A percentile compares a stretch with the other conserved stretches of the same genome.
Evolutionary conservation across 129 eudicot genomes (phyloP).

Genomic region (Ambrosia trifida): DNA sequence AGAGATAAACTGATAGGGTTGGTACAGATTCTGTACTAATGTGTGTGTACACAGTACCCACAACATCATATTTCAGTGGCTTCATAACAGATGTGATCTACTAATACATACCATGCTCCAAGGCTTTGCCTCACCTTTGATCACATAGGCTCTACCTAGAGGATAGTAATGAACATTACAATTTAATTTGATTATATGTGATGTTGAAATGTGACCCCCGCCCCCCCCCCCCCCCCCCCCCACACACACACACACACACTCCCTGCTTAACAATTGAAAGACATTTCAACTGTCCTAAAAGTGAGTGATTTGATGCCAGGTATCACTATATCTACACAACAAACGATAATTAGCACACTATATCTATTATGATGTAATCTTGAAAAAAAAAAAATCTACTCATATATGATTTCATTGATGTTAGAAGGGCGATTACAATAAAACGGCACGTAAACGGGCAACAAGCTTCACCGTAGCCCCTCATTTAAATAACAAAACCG

Average conservation of each 20-base stretch:
- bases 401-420: too few relatives aligned
- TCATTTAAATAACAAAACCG: too few relatives aligned
- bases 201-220: too few relatives aligned
- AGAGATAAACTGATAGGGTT: background rate
- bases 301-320: background rate
- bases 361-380: background rate
- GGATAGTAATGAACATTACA: background rate
- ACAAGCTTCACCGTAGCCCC: too few relatives aligned
- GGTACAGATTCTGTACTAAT: background rate
- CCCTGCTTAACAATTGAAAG: background rate
- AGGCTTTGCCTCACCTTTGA: background rate
- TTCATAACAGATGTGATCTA: background rate
- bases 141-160: background rate
- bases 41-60: background rate
- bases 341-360: background rate
- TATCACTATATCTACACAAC: background rate
- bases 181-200: background rate
- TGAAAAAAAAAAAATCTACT: too few relatives aligned
- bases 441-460: too few relatives aligned
- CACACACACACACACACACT: too few relatives aligned
- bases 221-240: too few relatives aligned
- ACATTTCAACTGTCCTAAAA: background rate
- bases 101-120: too few relatives aligned
- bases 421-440: too few relatives aligned
- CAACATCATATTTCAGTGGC: background rate